phyloP scores from a whole-genome alignment of 2,329 filamentous ascomycete genomes.

The Cadophora malorum region DNA sequence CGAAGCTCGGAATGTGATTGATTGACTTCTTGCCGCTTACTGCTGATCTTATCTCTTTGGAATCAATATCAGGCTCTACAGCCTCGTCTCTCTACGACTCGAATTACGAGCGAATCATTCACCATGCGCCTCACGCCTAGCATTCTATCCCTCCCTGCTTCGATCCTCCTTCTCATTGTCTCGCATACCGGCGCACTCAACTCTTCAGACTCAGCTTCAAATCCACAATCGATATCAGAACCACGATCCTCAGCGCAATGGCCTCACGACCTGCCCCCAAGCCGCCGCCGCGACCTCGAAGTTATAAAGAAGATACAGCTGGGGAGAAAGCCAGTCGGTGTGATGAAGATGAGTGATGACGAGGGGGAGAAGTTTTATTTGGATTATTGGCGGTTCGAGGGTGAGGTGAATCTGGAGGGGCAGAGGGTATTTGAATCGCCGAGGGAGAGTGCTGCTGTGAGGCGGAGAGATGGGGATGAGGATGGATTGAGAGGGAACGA shows the following conservation, averaged over 20 bases:
- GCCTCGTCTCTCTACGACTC: conserved; percentile 24
- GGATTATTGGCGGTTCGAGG: conserved; percentile 60
- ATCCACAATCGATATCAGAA: conserved; percentile 19
- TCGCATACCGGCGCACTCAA: conserved; percentile 47
- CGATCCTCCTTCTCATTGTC: conserved; percentile 54
- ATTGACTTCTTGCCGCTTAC: neutral
- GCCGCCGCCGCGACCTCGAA: conserved; percentile 50
- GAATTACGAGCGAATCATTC: conserved; percentile 47
- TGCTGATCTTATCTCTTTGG: neutral
- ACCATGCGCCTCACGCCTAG: conserved; percentile 50
- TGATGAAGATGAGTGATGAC: conserved; percentile 76
- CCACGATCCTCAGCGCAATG: conserved; percentile 44
- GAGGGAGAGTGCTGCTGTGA: conserved; percentile 16
- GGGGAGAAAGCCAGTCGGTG: conserved; percentile 59
- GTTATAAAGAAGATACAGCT: conserved; percentile 47
- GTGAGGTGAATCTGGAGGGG: conserved; percentile 21
- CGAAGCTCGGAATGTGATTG: neutral
- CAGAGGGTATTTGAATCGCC: conserved; percentile 20
- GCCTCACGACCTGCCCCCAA: conserved; percentile 53
- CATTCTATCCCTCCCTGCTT: conserved; percentile 50
- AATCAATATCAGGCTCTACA: conserved; percentile 22
- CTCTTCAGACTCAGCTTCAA: conserved; percentile 7
- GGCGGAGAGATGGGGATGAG: conserved; percentile 38
- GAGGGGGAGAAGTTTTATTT: conserved; percentile 76
- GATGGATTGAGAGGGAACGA: conserved; percentile 34